A percentile compares a stretch with the other conserved stretches of the same genome.
Conservation (phyloP, 352 stramenopile species). For the Phytophthora capsici region DNA sequence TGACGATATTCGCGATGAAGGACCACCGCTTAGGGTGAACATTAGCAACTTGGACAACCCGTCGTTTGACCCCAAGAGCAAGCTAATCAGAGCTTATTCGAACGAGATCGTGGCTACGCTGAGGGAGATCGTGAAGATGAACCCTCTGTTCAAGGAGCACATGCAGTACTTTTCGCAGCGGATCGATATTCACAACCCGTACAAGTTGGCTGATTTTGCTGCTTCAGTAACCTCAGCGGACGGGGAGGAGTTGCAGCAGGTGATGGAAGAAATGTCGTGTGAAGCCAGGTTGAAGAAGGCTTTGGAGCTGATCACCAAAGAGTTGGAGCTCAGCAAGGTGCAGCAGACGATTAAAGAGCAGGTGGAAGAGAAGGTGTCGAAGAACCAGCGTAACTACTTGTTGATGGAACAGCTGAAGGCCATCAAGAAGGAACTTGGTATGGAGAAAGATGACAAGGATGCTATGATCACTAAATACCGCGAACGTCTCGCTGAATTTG, state of each 20-base stretch:
- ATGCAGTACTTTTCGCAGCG: slow-evolving; percentile 97
- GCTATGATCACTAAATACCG: slow-evolving; percentile 97
- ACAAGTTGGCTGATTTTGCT: slow-evolving; percentile 98
- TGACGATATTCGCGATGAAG: slow-evolving; percentile 71
- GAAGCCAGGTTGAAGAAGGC: slow-evolving; percentile 96
- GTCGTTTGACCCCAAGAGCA: slow-evolving; percentile 70
- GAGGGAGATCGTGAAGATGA: slow-evolving; percentile 97
- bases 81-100: slow-evolving; percentile 95
- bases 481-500: slow-evolving; percentile 80
- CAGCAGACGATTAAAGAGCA: slow-evolving; percentile 98
- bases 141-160: slow-evolving; percentile 98
- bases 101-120: slow-evolving; percentile 98
- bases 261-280: slow-evolving; percentile 96
- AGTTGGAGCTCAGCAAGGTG: slow-evolving; percentile 95
- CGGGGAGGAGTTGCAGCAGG: slow-evolving; percentile 91
- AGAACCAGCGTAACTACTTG: slow-evolving; percentile 98
- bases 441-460: slow-evolving; percentile 99
- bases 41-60: slow-evolving; percentile 82
- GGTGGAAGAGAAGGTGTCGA: slow-evolving; percentile 92
- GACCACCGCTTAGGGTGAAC: slow-evolving; percentile 63
- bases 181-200: slow-evolving; percentile 96
- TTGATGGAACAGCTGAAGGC: slow-evolving; percentile 99
- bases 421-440: slow-evolving; percentile 99
- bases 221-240: slow-evolving; percentile 95
- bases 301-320: slow-evolving; percentile 97